Evolutionary conservation across 2,329 filamentous ascomycete species (phyloP).

Genomic region (Bipolaris bicolor): DNA sequence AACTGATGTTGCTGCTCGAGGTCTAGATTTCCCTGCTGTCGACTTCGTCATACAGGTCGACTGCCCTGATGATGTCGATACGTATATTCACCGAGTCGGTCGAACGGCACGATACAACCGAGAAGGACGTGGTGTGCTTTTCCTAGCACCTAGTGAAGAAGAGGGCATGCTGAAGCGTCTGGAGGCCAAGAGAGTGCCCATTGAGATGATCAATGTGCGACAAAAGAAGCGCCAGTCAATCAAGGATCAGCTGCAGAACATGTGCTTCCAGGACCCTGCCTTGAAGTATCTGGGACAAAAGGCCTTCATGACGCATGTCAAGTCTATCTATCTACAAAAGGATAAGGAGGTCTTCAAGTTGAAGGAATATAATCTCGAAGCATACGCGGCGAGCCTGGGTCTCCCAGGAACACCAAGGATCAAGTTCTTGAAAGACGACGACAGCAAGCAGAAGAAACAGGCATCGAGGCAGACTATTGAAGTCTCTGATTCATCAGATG

Average conservation of each 20-base stretch:
- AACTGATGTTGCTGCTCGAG: conserved; percentile 92
- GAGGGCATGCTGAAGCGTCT: conserved; percentile 85
- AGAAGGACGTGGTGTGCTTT: conserved; percentile 84
- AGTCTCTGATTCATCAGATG: conserved; percentile 66
- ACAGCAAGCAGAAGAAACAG: conserved; percentile 87
- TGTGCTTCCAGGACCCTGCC: conserved; percentile 94
- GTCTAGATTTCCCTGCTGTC: conserved; percentile 93
- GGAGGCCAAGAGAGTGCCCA: conserved; percentile 86
- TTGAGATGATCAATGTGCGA: conserved; percentile 84
- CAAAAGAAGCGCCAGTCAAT: conserved; percentile 89
- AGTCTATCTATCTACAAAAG: conserved; percentile 84
- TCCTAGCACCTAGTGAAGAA: conserved; percentile 91
- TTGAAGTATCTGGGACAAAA: conserved; percentile 96
- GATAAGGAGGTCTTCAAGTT: conserved; percentile 93
- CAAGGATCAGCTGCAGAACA: conserved; percentile 82
- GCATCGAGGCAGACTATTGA: conserved; percentile 70
- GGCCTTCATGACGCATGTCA: conserved; percentile 88
- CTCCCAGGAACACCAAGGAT: conserved; percentile 91
- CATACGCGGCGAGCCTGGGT: conserved; percentile 82
- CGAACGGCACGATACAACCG: conserved; percentile 93
- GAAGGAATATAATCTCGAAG: conserved; percentile 81
- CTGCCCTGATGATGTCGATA: conserved; percentile 94
- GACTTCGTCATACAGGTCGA: conserved; percentile 99
- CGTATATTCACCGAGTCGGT: conserved; percentile 95
- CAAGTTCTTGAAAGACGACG: conserved; percentile 89